Base-by-base conservation (phyloP, 345 rosid species). In the Lumnitzera littorea region DNA sequence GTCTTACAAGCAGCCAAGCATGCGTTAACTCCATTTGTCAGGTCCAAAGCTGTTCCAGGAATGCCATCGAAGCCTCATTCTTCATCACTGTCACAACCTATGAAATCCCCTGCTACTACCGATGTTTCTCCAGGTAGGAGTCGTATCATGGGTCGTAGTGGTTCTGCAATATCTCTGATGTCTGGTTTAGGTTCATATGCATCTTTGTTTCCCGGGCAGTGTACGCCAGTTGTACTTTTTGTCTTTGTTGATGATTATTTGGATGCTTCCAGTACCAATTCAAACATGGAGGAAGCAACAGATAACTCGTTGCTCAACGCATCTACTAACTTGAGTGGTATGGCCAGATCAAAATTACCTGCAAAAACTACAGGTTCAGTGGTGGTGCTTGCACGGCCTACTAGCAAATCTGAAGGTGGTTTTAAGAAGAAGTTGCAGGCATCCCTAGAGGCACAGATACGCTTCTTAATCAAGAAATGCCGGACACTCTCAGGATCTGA, bases 351-450 rank as follows among this genome's bases (percentile, higher is more conserved):
- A 58, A 72, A 62, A 63, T 64, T 75, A 52, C 77, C 89, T n/a
- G 24, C 69, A 50, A 89, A 81, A 70, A 78, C 76, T 70, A 78
- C 91, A 66, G 84, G 86, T 62, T 77, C 95, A 20, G 89, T 89
- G 57, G 85, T 86, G 62, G 80, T 89, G 75, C 75, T 89, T 67
- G 86, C 96, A 57, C 91, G 95, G 36, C 91, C 96, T 75, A 71
- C 58, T 56, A 78, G 72, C 72, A 89, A 80, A 78, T 72, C 84
- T 24, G 95, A 89, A 73, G 89, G 84, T 67, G 80, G 89, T 54
- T 72, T 77, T 59, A 78, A 75, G 81, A 89, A 84, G 81, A 86
- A 80, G 74, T 58, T 84, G 53, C 96, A 84, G 73, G 84, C 88
- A 56, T 84, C 89, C 51, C 87, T 86, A 3, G 96, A 89, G 62